phyloP scores from a whole-genome alignment of 2,329 filamentous ascomycete species.

The Orbilia blumenaviensis region DNA sequence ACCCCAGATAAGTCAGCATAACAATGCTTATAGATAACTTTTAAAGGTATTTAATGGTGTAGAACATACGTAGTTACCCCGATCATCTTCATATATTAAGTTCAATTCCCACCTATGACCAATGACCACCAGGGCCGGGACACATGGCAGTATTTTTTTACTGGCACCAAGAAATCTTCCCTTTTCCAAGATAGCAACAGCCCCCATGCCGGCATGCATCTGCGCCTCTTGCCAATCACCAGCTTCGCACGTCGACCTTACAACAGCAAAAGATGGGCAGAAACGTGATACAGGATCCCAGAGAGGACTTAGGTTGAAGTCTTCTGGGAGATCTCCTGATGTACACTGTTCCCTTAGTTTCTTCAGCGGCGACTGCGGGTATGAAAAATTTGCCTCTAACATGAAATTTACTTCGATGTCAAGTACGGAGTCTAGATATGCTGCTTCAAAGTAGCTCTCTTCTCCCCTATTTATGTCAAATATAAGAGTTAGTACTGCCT shows the following conservation, averaged over 20 bases:
- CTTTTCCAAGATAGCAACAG: background rate
- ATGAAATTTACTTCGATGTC: background rate
- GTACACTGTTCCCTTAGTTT: background rate
- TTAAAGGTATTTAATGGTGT: too few species aligned
- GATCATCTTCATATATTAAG: background rate
- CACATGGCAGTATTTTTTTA: background rate
- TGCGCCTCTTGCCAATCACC: background rate
- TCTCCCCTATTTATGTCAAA: background rate
- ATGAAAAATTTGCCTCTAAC: background rate
- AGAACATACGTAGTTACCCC: background rate
- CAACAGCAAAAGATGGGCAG: background rate
- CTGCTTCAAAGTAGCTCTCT: background rate
- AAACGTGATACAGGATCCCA: background rate
- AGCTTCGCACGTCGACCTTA: background rate
- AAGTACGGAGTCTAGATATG: background rate
- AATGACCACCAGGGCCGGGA: background rate
- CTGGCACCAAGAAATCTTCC: background rate
- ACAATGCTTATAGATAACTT: background rate
- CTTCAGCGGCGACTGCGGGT: background rate
- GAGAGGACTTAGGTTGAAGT: background rate
- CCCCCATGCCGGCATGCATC: background rate
- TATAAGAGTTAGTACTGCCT: background rate
- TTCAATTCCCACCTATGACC: constrained; percentile 1
- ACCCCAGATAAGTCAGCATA: background rate
- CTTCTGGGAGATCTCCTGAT: background rate